Conservation (phyloP, 768 basidiomycete species). For the Amanita inopinata region DNA sequence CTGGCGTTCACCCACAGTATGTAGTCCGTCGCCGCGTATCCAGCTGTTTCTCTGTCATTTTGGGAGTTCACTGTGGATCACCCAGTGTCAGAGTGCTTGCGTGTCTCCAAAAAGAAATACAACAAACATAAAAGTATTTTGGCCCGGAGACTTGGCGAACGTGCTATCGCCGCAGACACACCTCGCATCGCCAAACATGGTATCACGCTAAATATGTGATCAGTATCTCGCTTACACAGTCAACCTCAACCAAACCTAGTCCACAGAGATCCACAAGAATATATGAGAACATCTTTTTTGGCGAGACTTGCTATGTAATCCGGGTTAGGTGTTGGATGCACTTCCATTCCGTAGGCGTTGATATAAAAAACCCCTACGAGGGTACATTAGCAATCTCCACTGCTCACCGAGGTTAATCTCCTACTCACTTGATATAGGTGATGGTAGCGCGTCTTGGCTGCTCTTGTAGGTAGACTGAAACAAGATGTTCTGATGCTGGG, state of each 20-base stretch:
- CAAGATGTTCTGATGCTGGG: slow-evolving; percentile 49
- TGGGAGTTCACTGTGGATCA: slow-evolving; percentile 59
- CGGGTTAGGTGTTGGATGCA: slow-evolving; percentile 82
- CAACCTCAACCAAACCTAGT: slow-evolving; percentile 47
- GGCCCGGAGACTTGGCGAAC: slow-evolving; percentile 57
- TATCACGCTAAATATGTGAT: slow-evolving; percentile 38
- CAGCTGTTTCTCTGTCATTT: slow-evolving; percentile 87
- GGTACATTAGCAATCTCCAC: slow-evolving; percentile 8
- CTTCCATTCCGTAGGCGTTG: slow-evolving; percentile 85
- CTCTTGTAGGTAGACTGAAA: slow-evolving; percentile 50
- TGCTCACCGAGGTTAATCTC: not conserved
- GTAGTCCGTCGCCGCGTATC: slow-evolving; percentile 79
- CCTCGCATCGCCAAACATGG: slow-evolving; percentile 84
- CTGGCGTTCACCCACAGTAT: slow-evolving; percentile 40
- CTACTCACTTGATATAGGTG: slow-evolving; percentile 54
- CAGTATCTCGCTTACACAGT: not conserved
- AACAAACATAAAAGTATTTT: slow-evolving; percentile 79
- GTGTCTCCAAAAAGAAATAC: slow-evolving; percentile 1
- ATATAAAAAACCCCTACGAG: slow-evolving; percentile 71
- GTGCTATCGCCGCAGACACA: slow-evolving; percentile 68
- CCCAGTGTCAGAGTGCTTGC: slow-evolving; percentile 1
- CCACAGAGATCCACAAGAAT: slow-evolving; percentile 93
- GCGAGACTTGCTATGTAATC: slow-evolving; percentile 61
- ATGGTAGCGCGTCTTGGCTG: slow-evolving; percentile 43
- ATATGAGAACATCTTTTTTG: slow-evolving; percentile 63